Evolutionary conservation across 768 basidiomycete genomes (phyloP), one percentile per base, ranked within the genome.

Genomic region (Kwoniella newhampshirensis): DNA sequence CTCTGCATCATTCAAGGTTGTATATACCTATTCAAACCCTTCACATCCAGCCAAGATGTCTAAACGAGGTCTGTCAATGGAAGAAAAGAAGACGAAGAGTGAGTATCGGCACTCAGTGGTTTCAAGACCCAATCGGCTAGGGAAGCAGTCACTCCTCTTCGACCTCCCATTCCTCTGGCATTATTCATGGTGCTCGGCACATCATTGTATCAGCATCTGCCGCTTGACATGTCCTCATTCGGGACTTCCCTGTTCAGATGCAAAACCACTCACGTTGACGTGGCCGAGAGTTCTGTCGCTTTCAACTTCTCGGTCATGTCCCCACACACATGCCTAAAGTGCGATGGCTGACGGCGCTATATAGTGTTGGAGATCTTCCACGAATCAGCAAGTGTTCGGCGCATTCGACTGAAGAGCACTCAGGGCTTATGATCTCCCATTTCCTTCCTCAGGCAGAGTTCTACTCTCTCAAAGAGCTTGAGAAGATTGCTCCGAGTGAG

Each of bases 401-500:
- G 20, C 13, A 46, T 30, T 17, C 27, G 20, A 9, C 45, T 21
- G 15, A 26, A 26, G 21, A 32, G 25, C 26, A 17, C 39, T 20
- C n/a, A 27, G 20, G 56, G 32, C 45, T 54, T 36, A 15, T 46
- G 9, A 12, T 28, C 15, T 26, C 26, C 25, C 30, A 5, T 39
- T 20, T 28, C 1, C 11, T 41, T 23, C 6, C 57, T 52, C 44
- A 91, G 89, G 88, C 86, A 75, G 89, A 90, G 70, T 92, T 91
- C 68, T 93, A 81, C 61, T 68, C 90, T 84, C 80, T 97, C 45
- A 96, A 94, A 74, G 93, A 97, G 65, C 80, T 96, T 20, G 93
- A 97, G 76, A 94, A 92, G 64, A 55, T 75, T 20, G 77, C 69
- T 20, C 71, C 74, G 0, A 76, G 74, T 74, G 27, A 60, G 72